A percentile compares a stretch with the other conserved stretches of the same genome.
Conservation (phyloP, 2,329 filamentous ascomycete genomes). For the Fusarium gaditjirri region DNA sequence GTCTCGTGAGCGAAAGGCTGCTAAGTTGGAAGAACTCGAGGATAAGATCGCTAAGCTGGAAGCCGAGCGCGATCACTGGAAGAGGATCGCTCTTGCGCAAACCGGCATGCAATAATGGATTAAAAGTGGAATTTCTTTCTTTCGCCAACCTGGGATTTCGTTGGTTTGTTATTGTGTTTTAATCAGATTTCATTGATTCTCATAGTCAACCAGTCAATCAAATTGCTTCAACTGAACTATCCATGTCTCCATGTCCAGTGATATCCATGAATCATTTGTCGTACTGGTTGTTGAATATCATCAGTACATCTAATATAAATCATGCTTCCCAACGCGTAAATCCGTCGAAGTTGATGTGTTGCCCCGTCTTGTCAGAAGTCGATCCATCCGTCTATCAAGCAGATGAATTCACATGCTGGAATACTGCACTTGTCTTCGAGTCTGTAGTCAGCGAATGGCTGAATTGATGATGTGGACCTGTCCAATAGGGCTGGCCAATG, state of each 20-base stretch:
- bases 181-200: constrained; percentile 30
- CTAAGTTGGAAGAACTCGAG: constrained; percentile 79
- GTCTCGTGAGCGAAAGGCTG: constrained; percentile 86
- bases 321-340: fast-evolving
- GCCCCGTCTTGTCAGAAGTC: too few relatives aligned
- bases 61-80: constrained; percentile 74
- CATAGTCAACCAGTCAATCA: constrained; percentile 7
- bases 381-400: too few relatives aligned
- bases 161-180: constrained; percentile 30
- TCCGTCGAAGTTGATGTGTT: fast-evolving
- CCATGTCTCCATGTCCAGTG: not conserved
- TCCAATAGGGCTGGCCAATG: constrained; percentile 7
- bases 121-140: constrained; percentile 47
- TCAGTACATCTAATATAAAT: not conserved
- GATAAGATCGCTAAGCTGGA: constrained; percentile 76
- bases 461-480: not conserved
- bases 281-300: too few relatives aligned
- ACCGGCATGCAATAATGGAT: constrained; percentile 48
- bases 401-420: not conserved
- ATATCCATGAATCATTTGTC: not conserved
- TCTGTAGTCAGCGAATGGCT: not conserved
- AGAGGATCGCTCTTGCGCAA: constrained; percentile 62
- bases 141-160: constrained; percentile 39
- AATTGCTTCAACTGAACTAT: constrained; percentile 3
- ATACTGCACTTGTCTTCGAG: not conserved